Evolutionary conservation across 2,329 filamentous ascomycete genomes (phyloP), one percentile per base, ranked within the genome.

Genomic region (Aschersonia sp.): DNA sequence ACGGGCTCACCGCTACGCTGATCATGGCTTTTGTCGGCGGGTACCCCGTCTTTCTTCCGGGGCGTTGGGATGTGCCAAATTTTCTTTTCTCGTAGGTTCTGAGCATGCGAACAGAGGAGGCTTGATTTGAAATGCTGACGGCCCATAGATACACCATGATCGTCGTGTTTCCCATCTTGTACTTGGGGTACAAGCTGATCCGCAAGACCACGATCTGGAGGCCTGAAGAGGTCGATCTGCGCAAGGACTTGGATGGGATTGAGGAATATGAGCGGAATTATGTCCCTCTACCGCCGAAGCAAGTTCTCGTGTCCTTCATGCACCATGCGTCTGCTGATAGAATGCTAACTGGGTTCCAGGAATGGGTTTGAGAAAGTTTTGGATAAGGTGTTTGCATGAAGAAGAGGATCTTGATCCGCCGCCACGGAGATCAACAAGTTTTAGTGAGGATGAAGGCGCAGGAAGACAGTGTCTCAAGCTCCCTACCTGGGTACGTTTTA

Each of bases 11-110:
- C 0, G 78, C 75, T 30, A 84, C 80, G 1, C 75, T 77, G 45
- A 61, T 84, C 52, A 89, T 91, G 80, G 75, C 80, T 0, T 79
- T 89, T 54, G 78, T 89, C 1, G 78, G 82, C 6, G 85, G 85
- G 0, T 91, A 89, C 52, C 74, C 80, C 0, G 83, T 89, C 1
- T 92, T 91, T 56, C 60, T 89, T 1, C 58, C 64, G 0, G 69
- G 74, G 0, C 71, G 73, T 4, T 91, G 84, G 85, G 72, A 78
- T 50, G 59, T 84, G 0, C 73, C 81, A 5, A 78, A 75, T 5
- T 92, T 91, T 60, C 62, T 91, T 31, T 87, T 88, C 62, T 84
- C 80, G 63, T 79, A 55, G 68, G 73, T 67, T 28, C 10, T 3
- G n/a, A n/a, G n/a, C n/a, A n/a, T n/a, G n/a, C n/a, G n/a, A n/a